A percentile compares a stretch with the other conserved stretches of the same genome.
Evolutionary conservation across 495 filamentous ascomycete species (phyloP).

Genomic region (Apiosordaria backusii): DNA sequence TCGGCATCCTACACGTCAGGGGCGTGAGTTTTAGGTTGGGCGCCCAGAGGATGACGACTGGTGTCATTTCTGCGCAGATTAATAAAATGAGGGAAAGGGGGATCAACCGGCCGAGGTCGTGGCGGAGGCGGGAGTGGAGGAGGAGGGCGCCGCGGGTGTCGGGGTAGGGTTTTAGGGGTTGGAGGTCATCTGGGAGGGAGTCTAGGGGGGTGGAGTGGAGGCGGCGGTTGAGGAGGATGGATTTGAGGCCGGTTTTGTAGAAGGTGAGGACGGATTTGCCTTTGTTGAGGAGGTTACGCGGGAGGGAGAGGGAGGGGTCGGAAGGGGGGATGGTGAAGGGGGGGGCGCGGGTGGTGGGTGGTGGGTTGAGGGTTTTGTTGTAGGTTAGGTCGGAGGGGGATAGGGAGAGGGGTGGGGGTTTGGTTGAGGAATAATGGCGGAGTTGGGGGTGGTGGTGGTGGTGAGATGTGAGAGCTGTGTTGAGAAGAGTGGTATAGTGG

Average conservation of each 20-base stretch:
- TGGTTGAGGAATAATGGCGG: neutral
- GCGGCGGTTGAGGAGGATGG: constrained; percentile 56
- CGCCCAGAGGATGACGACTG: constrained; percentile 65
- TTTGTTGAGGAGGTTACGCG: constrained; percentile 44
- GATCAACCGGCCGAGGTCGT: constrained; percentile 72
- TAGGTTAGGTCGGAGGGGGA: constrained; percentile 8
- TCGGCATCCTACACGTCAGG: constrained; percentile 73
- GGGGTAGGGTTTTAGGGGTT: neutral
- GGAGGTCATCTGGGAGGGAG: constrained; percentile 21
- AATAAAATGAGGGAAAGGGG: constrained; percentile 69
- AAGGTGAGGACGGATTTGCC: constrained; percentile 67
- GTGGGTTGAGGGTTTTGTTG: constrained; percentile 51
- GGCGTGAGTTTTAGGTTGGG: constrained; percentile 59
- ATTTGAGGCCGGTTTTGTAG: constrained; percentile 80
- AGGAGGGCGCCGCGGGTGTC: constrained; percentile 27
- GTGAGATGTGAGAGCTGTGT: neutral
- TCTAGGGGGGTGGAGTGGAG: constrained; percentile 16
- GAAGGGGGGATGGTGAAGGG: constrained; percentile 51
- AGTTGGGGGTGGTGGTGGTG: neutral
- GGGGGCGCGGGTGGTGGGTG: constrained; percentile 55
- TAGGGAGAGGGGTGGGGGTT: neutral
- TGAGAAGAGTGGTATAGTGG: neutral
- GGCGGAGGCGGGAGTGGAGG: constrained; percentile 37
- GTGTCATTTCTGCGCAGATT: constrained; percentile 80
- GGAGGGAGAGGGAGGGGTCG: constrained; percentile 25